phyloP scores from a whole-genome alignment of 768 basidiomycete genomes.

The Trametes gibbosa region DNA sequence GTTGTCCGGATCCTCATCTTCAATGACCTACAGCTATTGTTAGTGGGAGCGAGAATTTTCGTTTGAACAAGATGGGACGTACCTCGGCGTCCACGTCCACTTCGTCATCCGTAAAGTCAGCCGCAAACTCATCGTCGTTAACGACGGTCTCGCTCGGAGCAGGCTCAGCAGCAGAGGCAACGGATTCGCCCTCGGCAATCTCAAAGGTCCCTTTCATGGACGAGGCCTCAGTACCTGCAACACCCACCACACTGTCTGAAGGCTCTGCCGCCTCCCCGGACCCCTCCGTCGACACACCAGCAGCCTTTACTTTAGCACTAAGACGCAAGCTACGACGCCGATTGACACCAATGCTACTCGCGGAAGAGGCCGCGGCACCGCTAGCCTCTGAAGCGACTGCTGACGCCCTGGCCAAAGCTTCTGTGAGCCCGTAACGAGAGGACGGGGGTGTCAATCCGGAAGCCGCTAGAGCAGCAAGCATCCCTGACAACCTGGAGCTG shows the following conservation, averaged over 20 bases:
- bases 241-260: neutral
- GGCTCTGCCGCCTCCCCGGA: constrained; percentile 5
- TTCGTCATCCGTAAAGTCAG: constrained; percentile 83
- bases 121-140: constrained; percentile 57
- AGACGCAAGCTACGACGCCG: constrained; percentile 83
- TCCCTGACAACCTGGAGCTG: constrained; percentile 71
- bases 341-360: constrained; percentile 32
- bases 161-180: constrained; percentile 37
- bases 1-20: constrained; percentile 76
- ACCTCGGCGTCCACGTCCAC: constrained; percentile 80
- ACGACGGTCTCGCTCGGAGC: constrained; percentile 56
- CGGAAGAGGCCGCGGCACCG: constrained; percentile 33
- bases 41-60: neutral
- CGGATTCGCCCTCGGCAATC: constrained; percentile 14
- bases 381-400: constrained; percentile 33
- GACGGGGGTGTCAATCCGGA: constrained; percentile 63
- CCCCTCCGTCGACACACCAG: constrained; percentile 17
- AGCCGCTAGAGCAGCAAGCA: constrained; percentile 87
- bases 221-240: neutral
- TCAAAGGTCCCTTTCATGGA: constrained; percentile 16
- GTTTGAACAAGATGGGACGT: constrained; percentile 1
- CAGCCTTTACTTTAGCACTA: constrained; percentile 56
- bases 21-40: constrained; percentile 57
- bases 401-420: constrained; percentile 27
- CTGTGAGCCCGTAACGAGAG: constrained; percentile 25